phyloP scores from a whole-genome alignment of 352 stramenopile species.

The Phytopythium helicoides region DNA sequence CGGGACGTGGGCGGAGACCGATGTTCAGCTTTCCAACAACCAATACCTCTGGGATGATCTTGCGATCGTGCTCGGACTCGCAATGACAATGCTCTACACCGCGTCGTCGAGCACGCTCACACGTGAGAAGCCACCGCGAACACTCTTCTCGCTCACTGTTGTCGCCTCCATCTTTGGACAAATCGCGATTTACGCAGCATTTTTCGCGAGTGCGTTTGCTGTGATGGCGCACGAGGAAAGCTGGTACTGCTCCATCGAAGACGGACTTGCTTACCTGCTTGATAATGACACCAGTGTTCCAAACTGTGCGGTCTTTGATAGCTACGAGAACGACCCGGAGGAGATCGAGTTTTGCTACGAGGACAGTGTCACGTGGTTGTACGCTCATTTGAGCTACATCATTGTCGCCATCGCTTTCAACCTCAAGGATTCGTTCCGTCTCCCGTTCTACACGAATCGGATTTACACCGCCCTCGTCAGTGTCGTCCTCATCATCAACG shows the following conservation, averaged over 20 bases:
- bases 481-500: constrained; percentile 17
- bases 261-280: constrained; percentile 16
- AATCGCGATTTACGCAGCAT: constrained; percentile 29
- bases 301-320: constrained; percentile 26
- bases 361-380: constrained; percentile 39
- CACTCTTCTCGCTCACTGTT: constrained; percentile 50
- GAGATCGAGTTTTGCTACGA: constrained; percentile 28
- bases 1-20: constrained; percentile 22
- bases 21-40: constrained; percentile 49
- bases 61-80: constrained; percentile 41
- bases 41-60: constrained; percentile 65
- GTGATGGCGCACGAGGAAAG: constrained; percentile 20
- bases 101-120: constrained; percentile 27
- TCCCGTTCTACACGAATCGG: constrained; percentile 36
- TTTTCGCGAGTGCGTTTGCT: constrained; percentile 29
- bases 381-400: constrained; percentile 39
- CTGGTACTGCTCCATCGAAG: constrained; percentile 37
- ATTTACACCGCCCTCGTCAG: constrained; percentile 19
- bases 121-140: constrained; percentile 30
- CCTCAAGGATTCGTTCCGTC: constrained; percentile 37
- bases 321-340: constrained; percentile 24
- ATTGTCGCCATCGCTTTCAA: constrained; percentile 43
- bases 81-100: constrained; percentile 58
- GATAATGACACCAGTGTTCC: constrained; percentile 15
- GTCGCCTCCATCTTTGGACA: constrained; percentile 41